Conservation (phyloP, 78 protist genomes). For the Polysphondylium violaceum region DNA sequence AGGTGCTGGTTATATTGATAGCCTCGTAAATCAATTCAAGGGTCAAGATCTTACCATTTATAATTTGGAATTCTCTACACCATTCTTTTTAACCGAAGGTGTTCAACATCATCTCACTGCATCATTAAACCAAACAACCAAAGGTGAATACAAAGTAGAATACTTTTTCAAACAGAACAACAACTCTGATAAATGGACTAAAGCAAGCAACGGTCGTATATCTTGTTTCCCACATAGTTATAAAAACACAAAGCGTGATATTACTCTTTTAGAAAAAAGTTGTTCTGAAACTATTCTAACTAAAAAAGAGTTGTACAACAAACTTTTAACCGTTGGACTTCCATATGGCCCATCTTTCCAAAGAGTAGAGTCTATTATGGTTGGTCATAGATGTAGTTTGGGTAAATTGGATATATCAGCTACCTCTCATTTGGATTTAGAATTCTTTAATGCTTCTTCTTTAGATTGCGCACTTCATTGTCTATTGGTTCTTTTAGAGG, state of each 20-base stretch:
- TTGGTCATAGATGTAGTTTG: constrained; percentile 28
- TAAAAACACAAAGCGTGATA: neutral
- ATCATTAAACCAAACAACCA: neutral
- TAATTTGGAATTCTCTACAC: constrained; percentile 37
- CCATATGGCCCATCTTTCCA: constrained; percentile 79
- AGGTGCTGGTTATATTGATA: constrained; percentile 66
- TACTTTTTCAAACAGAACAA: constrained; percentile 27
- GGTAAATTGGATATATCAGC: constrained; percentile 6
- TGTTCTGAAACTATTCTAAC: constrained; percentile 10
- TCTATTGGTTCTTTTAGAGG: constrained; percentile 30
- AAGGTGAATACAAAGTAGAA: constrained; percentile 55
- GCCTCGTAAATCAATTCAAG: neutral
- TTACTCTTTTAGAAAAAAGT: neutral
- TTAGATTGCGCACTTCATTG: constrained; percentile 52
- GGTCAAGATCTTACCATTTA: constrained; percentile 35
- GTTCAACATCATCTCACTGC: constrained; percentile 37
- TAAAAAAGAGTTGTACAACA: constrained; percentile 39
- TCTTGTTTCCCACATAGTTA: neutral
- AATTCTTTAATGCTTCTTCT: constrained; percentile 58
- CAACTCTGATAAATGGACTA: constrained; percentile 42
- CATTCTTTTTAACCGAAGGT: constrained; percentile 67
- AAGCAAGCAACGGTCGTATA: constrained; percentile 48
- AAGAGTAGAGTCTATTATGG: constrained; percentile 1
- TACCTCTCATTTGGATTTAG: constrained; percentile 12
- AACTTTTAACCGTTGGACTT: constrained; percentile 16